These are phyloP conservation scores for Aspergillus avenaceus DNA, from an alignment of 495 filamentous ascomycete species.

Conservation along the genomic window DNA sequence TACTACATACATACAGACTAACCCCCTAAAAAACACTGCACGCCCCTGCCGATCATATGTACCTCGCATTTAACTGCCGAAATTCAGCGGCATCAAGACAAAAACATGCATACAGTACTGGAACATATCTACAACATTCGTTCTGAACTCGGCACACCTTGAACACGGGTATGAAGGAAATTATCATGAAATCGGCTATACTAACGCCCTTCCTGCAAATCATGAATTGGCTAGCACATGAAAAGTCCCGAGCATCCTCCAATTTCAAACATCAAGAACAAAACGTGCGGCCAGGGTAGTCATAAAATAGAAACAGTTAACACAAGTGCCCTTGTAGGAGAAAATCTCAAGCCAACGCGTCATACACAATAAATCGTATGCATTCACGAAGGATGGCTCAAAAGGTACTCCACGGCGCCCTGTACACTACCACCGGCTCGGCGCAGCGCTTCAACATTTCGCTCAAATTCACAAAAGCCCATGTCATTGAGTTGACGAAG, in stretches of 20 bases:
- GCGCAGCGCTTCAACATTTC: constrained; percentile 85
- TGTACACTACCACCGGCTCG: constrained; percentile 91
- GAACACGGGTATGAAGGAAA: not conserved
- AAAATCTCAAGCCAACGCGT: not conserved
- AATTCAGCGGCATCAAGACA: too few species aligned
- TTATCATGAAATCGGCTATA: not conserved
- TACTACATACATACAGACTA: too few species aligned
- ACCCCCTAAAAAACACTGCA: too few species aligned
- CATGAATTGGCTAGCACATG: constrained; percentile 6
- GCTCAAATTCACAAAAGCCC: constrained; percentile 96
- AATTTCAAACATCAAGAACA: constrained; percentile 4
- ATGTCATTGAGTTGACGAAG: constrained; percentile 95
- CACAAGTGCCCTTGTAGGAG: not conserved
- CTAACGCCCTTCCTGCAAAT: constrained; percentile 7
- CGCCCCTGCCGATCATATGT: too few species aligned
- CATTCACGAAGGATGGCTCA: constrained; percentile 34
- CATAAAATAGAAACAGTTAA: constrained; percentile 4
- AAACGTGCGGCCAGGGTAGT: constrained; percentile 5
- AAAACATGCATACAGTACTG: too few species aligned
- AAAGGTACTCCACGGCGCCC: constrained; percentile 79
- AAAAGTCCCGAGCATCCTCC: constrained; percentile 1
- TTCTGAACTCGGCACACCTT: too few species aligned
- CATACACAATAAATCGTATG: not conserved
- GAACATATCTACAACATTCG: too few species aligned
- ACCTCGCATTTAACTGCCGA: too few species aligned